Conservation (phyloP, 192 early-diverging fungal genomes). For the Backusella parvicylindrica region DNA sequence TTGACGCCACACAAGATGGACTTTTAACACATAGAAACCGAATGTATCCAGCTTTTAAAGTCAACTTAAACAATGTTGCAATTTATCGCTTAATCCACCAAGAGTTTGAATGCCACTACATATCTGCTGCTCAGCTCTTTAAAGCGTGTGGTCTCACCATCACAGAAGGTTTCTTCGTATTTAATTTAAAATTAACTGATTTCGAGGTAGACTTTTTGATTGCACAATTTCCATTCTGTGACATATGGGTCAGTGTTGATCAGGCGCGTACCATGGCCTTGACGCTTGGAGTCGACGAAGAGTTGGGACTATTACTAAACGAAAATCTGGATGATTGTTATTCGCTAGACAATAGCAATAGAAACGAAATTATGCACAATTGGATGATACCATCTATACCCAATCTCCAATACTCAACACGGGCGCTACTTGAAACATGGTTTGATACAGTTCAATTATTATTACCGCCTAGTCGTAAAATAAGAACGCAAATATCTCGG, state of each 20-base stretch:
- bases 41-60: slow-evolving; percentile 29
- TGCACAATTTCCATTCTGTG: slow-evolving; percentile 28
- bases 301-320: background rate
- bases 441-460: slow-evolving; percentile 6
- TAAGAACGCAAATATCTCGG: slow-evolving; percentile 26
- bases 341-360: slow-evolving; percentile 15
- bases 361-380: slow-evolving; percentile 31
- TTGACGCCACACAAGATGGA: background rate
- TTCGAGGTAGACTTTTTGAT: slow-evolving; percentile 27
- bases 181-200: slow-evolving; percentile 15
- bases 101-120: slow-evolving; percentile 19
- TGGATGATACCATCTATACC: slow-evolving; percentile 26
- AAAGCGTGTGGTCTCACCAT: slow-evolving; percentile 28
- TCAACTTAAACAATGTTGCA: slow-evolving; percentile 12
- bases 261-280: slow-evolving; percentile 21
- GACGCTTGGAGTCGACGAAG: slow-evolving; percentile 16
- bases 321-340: slow-evolving; percentile 7
- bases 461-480: slow-evolving; percentile 10
- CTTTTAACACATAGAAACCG: background rate
- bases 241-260: slow-evolving; percentile 28
- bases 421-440: slow-evolving; percentile 18
- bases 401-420: slow-evolving; percentile 24
- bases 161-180: slow-evolving; percentile 27
- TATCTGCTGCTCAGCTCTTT: slow-evolving; percentile 30
- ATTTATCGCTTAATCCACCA: slow-evolving; percentile 30